These are phyloP conservation scores for Hymenoscyphus occultus DNA, from an alignment of 2,329 filamentous ascomycete species.

Conservation along the genomic window DNA sequence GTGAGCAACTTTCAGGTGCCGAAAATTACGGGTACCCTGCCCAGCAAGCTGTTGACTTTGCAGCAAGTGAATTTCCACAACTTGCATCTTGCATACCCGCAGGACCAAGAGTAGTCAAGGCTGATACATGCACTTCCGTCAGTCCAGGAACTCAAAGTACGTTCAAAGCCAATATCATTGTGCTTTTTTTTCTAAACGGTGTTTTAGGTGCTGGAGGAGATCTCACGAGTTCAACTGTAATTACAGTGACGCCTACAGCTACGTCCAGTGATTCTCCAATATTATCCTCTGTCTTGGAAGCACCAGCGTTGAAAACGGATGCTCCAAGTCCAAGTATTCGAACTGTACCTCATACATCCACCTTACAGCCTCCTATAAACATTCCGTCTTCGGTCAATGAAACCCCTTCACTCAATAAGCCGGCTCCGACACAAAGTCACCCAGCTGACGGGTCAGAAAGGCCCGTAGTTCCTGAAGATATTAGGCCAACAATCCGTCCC, in stretches of 20 bases:
- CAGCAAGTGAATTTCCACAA: slow-evolving; percentile 8
- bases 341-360: not conserved
- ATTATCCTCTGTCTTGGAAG: not conserved
- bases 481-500: not conserved
- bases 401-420: not conserved
- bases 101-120: not conserved
- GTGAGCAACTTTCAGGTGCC: slow-evolving; percentile 5
- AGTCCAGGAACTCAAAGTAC: slow-evolving; percentile 11
- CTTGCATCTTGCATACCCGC: slow-evolving; percentile 10
- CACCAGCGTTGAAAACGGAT: not conserved
- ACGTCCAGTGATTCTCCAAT: not conserved
- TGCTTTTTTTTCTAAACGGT: not conserved
- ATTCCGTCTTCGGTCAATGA: not conserved
- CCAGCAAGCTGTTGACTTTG: slow-evolving; percentile 11
- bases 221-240: slow-evolving; percentile 12
- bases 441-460: too few relatives aligned
- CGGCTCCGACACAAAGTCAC: not conserved
- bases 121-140: not conserved
- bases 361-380: not conserved
- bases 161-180: not conserved
- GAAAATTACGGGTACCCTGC: slow-evolving; percentile 15
- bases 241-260: slow-evolving; percentile 7
- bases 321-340: not conserved
- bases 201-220: slow-evolving; percentile 8
- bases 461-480: too few relatives aligned